A percentile compares a stretch with the other conserved stretches of the same genome.
phyloP scores from a whole-genome alignment of 192 early-diverging fungal genomes.

The Backusella tuberculispora region DNA sequence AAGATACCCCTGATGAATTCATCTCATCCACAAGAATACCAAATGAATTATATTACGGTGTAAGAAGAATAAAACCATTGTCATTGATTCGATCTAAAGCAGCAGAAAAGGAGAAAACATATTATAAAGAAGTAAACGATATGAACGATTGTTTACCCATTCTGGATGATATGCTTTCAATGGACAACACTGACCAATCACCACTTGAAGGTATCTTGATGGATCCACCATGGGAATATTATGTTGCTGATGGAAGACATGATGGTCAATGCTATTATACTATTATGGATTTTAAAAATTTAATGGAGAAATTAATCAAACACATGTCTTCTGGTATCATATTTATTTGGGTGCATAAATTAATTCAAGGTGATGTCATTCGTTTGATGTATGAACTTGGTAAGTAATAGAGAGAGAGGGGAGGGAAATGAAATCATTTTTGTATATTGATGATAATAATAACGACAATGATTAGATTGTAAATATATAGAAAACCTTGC shows the following conservation, averaged over 20 bases:
- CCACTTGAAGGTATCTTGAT: conserved; percentile 57
- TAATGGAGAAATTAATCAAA: conserved; percentile 49
- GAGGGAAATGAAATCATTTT: no score
- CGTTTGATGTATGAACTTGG: conserved; percentile 55
- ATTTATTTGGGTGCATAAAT: conserved; percentile 63
- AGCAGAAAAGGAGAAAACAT: neutral
- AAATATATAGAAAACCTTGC: conserved; percentile 64
- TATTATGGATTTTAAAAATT: conserved; percentile 39
- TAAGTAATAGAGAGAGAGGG: conserved; percentile 24
- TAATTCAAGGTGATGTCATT: conserved; percentile 56
- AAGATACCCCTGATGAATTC: conserved; percentile 45
- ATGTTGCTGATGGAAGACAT: conserved; percentile 50
- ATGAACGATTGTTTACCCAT: conserved; percentile 31
- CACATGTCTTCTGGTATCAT: conserved; percentile 55
- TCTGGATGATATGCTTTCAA: conserved; percentile 17
- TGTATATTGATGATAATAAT: neutral
- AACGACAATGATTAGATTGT: conserved; percentile 39
- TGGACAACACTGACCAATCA: neutral
- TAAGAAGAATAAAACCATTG: conserved; percentile 38
- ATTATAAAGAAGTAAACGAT: conserved; percentile 34
- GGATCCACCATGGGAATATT: conserved; percentile 64
- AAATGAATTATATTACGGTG: conserved; percentile 43
- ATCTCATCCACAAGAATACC: conserved; percentile 31
- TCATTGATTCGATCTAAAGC: neutral
- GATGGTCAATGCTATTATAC: conserved; percentile 49